Conservation (phyloP, 192 early-diverging fungal genomes). For the Geranomyces variabilis region DNA sequence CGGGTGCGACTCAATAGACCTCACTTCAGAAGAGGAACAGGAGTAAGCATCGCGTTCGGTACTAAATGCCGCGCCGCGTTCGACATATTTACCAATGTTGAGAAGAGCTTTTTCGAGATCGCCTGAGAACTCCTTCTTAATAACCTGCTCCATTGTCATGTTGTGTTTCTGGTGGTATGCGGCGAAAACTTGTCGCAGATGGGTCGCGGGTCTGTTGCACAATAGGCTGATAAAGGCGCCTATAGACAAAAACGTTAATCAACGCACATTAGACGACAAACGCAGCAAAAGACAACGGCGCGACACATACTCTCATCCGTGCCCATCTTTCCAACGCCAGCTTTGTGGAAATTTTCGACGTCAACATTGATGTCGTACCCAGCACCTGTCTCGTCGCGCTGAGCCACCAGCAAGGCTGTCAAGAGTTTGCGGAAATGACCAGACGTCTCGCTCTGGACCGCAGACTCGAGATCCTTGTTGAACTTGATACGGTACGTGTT, state of each 20-base stretch:
- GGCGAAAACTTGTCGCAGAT: constrained; percentile 46
- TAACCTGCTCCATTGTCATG: constrained; percentile 39
- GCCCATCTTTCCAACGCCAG: constrained; percentile 49
- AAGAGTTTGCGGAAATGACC: constrained; percentile 43
- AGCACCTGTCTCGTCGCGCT: constrained; percentile 36
- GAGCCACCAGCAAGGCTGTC: constrained; percentile 30
- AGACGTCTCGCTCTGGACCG: constrained; percentile 37
- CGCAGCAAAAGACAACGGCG: too few species aligned
- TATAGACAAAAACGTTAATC: not conserved
- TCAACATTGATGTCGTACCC: constrained; percentile 41
- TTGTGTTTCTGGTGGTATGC: constrained; percentile 46
- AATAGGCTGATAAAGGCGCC: constrained; percentile 46
- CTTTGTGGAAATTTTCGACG: constrained; percentile 49
- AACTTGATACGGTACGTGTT: constrained; percentile 38
- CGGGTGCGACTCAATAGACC: constrained; percentile 32
- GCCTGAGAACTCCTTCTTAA: constrained; percentile 53
- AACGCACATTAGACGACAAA: too few species aligned
- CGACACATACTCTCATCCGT: constrained; percentile 42
- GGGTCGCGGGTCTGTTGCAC: constrained; percentile 22
- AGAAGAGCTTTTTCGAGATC: constrained; percentile 44
- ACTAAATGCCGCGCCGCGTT: too few species aligned
- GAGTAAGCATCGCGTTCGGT: not conserved
- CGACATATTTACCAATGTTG: constrained; percentile 40
- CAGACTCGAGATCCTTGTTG: constrained; percentile 32
- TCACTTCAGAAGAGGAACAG: constrained; percentile 29